Conservation (phyloP, 768 basidiomycete genomes). For the Agaricus blazei region DNA sequence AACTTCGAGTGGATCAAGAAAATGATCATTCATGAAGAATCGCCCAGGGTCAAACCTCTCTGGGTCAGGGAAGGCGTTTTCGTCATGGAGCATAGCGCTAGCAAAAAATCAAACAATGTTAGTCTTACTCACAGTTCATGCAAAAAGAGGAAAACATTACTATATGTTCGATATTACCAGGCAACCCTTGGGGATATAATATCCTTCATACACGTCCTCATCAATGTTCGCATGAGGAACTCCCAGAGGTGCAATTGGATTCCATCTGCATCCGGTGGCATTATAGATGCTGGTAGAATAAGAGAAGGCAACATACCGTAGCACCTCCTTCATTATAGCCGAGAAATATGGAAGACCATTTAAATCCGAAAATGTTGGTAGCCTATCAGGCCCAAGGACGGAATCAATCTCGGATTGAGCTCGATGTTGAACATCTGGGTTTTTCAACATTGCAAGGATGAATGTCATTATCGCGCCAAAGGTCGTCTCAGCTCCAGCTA, state of each 20-base stretch:
- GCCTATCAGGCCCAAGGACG: conserved; percentile 18
- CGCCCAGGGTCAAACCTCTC: conserved; percentile 43
- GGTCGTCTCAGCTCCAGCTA: not conserved
- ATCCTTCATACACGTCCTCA: conserved; percentile 22
- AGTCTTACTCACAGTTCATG: not conserved
- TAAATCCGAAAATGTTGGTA: conserved; percentile 21
- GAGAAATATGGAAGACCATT: conserved; percentile 19
- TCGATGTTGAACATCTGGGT: conserved; percentile 11
- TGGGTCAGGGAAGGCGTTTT: conserved; percentile 41
- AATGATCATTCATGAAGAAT: conserved; percentile 12
- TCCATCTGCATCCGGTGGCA: not conserved
- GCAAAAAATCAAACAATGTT: not conserved
- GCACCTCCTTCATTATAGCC: conserved; percentile 20
- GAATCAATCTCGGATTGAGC: conserved; percentile 24
- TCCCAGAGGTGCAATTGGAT: conserved; percentile 9
- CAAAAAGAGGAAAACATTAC: conserved; percentile 16
- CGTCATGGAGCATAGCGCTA: conserved; percentile 50
- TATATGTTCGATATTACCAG: conserved; percentile 43
- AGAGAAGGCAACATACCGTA: not conserved
- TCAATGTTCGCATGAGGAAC: conserved; percentile 40
- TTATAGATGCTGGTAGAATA: not conserved
- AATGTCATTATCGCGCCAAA: not conserved
- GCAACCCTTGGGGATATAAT: conserved; percentile 42
- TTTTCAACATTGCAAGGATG: conserved; percentile 6
- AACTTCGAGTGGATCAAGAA: not conserved